Evolutionary conservation across 2,329 filamentous ascomycete genomes (phyloP).

Genomic region (Delphinella strobiligena): DNA sequence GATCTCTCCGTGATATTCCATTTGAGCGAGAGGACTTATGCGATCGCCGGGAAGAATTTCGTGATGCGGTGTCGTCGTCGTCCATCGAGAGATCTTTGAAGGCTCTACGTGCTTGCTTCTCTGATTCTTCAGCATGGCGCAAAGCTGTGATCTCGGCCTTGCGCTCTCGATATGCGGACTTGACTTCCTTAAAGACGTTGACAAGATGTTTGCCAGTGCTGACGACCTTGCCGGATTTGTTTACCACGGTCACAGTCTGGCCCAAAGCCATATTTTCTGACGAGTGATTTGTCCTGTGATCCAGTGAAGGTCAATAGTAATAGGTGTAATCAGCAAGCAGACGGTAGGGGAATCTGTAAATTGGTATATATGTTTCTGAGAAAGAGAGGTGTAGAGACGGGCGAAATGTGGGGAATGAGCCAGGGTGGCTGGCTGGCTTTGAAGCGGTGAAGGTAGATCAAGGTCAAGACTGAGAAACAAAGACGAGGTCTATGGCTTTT

Average conservation of each 20-base stretch:
- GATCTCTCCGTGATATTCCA: constrained; percentile 9
- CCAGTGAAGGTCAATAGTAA: no score
- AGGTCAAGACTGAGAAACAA: constrained; percentile 7
- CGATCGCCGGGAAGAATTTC: constrained; percentile 13
- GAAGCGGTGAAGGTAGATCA: constrained; percentile 7
- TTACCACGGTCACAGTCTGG: constrained; percentile 80
- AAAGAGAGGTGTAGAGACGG: neutral
- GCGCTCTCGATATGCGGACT: constrained; percentile 74
- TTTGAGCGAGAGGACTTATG: constrained; percentile 2
- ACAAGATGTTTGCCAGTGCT: constrained; percentile 84
- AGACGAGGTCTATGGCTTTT: neutral
- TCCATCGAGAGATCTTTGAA: constrained; percentile 18
- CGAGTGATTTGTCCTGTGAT: no score
- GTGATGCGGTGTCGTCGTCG: constrained; percentile 24
- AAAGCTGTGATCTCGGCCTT: constrained; percentile 71
- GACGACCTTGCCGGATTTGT: constrained; percentile 82
- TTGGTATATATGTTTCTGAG: neutral
- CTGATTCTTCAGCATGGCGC: constrained; percentile 46
- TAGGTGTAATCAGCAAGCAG: constrained; percentile 6
- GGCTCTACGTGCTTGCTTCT: constrained; percentile 48
- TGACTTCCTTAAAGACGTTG: constrained; percentile 84
- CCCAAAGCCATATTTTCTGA: constrained; percentile 24
- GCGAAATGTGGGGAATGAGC: neutral
- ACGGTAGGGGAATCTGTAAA: neutral
- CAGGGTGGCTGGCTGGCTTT: constrained; percentile 6